Percentiles rank a stretch among this genome's conserved stretches.
Conservation (phyloP, 108 stramenopile genomes). For the Cafeteria roenbergensis region DNA sequence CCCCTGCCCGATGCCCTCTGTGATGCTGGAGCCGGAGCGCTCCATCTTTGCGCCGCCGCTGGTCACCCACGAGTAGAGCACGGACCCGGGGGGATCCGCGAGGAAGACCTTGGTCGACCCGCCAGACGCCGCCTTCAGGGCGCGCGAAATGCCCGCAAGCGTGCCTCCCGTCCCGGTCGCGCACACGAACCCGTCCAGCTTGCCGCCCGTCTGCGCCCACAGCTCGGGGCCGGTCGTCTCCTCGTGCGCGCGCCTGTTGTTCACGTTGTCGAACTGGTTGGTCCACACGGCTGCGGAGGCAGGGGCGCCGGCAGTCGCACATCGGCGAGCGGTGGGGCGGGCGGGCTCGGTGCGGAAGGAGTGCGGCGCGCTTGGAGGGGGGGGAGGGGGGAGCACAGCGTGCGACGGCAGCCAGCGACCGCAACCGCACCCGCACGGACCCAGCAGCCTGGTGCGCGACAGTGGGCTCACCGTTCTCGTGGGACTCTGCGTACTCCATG, state of each 20-base stretch:
- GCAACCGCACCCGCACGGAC: too few relatives aligned
- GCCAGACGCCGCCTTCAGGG: slow-evolving; percentile 45
- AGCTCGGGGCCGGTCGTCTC: slow-evolving; percentile 66
- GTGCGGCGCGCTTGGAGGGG: too few relatives aligned
- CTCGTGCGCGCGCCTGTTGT: slow-evolving; percentile 56
- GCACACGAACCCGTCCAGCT: slow-evolving; percentile 46
- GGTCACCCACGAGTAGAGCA: slow-evolving; percentile 26
- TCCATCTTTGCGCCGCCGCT: slow-evolving; percentile 28
- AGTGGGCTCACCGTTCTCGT: too few relatives aligned
- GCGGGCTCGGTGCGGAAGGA: too few relatives aligned
- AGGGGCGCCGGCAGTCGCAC: too few relatives aligned
- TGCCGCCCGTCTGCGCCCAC: slow-evolving; percentile 51
- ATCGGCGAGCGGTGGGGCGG: too few relatives aligned
- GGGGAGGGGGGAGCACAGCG: too few relatives aligned
- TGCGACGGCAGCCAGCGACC: too few relatives aligned
- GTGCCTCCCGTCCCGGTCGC: slow-evolving; percentile 67
- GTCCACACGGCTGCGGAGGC: slow-evolving; percentile 34
- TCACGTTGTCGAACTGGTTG: slow-evolving; percentile 58
- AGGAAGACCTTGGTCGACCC: slow-evolving; percentile 54
- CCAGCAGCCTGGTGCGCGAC: too few relatives aligned
- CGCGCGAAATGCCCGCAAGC: slow-evolving; percentile 55
- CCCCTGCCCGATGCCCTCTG: slow-evolving; percentile 58
- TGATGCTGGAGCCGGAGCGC: slow-evolving; percentile 25
- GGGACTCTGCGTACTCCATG: slow-evolving; percentile 35
- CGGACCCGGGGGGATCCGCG: slow-evolving; percentile 57